A percentile compares a stretch with the other conserved stretches of the same genome.
Conservation (phyloP, 306 rosid species). For the Casuarina equisetifolia region DNA sequence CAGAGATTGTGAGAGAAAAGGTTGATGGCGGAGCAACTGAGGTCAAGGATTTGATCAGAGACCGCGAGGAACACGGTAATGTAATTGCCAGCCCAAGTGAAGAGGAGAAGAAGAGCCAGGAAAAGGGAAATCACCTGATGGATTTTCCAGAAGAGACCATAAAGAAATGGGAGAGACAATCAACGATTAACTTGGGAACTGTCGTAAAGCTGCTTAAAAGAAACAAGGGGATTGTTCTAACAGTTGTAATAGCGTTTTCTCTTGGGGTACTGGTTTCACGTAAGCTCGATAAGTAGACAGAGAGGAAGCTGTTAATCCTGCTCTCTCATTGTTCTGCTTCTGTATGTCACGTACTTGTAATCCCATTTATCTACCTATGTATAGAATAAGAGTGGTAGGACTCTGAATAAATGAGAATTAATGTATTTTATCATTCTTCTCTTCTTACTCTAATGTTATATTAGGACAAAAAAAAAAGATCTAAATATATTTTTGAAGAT, state of each 20-base stretch:
- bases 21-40: slow-evolving; percentile 12
- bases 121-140: slow-evolving; percentile 6
- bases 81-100: neutral
- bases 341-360: neutral
- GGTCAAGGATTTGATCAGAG: neutral
- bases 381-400: neutral
- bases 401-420: neutral
- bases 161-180: slow-evolving; percentile 46
- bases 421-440: neutral
- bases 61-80: slow-evolving; percentile 11
- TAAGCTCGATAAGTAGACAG: slow-evolving; percentile 23
- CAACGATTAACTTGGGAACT: slow-evolving; percentile 23
- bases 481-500: too few relatives aligned
- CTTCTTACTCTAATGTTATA: too few relatives aligned
- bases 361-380: neutral
- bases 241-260: slow-evolving; percentile 64
- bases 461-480: too few relatives aligned
- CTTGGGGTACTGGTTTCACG: slow-evolving; percentile 49
- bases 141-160: slow-evolving; percentile 28
- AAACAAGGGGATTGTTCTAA: slow-evolving; percentile 50
- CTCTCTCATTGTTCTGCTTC: neutral
- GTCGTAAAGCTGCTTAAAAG: slow-evolving; percentile 33
- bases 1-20: slow-evolving; percentile 18
- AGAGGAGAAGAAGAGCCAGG: slow-evolving; percentile 17
- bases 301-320: slow-evolving; percentile 13